Evolutionary conservation across 2,329 filamentous ascomycete genomes (phyloP).

Genomic region (Coniochaeta ligniaria): DNA sequence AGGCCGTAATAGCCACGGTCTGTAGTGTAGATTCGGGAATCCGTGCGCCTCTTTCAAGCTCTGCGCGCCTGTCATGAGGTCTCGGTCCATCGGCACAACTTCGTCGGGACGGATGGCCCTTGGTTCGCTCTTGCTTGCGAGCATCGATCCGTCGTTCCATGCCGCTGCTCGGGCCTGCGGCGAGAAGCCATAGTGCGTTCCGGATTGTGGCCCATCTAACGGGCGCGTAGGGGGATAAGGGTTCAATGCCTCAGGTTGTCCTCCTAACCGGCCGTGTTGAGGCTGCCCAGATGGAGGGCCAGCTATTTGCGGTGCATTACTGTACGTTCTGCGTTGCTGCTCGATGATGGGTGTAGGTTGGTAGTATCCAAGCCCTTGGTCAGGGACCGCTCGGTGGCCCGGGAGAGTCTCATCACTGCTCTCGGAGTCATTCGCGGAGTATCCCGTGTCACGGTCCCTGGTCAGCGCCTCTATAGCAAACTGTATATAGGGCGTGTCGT

Average conservation of each 20-base stretch:
- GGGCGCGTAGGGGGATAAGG: background rate
- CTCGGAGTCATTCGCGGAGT: constrained; percentile 43
- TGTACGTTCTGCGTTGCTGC: background rate
- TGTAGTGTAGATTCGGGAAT: constrained; percentile 54
- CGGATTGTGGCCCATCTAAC: background rate
- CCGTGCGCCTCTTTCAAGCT: constrained; percentile 29
- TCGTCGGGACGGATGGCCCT: constrained; percentile 10
- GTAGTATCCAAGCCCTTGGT: constrained; percentile 34
- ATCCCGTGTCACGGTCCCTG: constrained; percentile 57
- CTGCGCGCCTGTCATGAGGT: constrained; percentile 19
- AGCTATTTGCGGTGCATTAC: background rate
- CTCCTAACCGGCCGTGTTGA: background rate
- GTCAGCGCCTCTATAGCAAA: constrained; percentile 87
- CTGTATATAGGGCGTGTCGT: constrained; percentile 81
- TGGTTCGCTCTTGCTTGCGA: background rate
- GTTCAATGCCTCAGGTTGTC: background rate
- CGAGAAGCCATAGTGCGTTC: background rate
- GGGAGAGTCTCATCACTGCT: constrained; percentile 18
- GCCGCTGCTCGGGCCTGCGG: background rate
- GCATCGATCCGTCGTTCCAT: background rate
- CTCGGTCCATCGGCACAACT: constrained; percentile 20
- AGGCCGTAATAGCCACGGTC: constrained; percentile 64
- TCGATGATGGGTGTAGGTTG: constrained; percentile 3
- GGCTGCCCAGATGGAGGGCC: background rate
- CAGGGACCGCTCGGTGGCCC: constrained; percentile 12